These are phyloP conservation scores for Trichoderma sp. DNA, from an alignment of 2,329 filamentous ascomycete species.

Conservation along the genomic window DNA sequence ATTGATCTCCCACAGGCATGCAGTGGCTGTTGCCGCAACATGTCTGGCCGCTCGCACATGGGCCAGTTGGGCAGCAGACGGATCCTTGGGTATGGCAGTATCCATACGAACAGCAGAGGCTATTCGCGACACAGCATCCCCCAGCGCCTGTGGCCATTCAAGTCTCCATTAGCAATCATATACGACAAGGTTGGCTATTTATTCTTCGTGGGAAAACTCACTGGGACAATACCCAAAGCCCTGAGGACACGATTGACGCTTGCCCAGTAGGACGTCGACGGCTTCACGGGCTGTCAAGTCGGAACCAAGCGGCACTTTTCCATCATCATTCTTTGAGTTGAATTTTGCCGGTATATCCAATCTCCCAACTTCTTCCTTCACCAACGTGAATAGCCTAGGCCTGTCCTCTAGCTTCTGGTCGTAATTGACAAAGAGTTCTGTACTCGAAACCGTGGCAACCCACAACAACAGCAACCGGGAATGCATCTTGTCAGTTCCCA, in stretches of 20 bases:
- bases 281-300: not conserved
- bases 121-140: slow-evolving; percentile 23
- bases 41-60: slow-evolving; percentile 20
- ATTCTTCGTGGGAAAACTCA: not conserved
- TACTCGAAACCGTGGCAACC: not conserved
- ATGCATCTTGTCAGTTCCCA: not conserved
- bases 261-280: slow-evolving; percentile 20
- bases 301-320: not conserved
- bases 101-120: slow-evolving; percentile 26
- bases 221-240: slow-evolving; percentile 26
- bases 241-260: slow-evolving; percentile 21
- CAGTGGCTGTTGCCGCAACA: slow-evolving; percentile 27
- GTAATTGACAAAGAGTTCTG: slow-evolving; percentile 12
- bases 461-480: not conserved
- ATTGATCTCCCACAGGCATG: slow-evolving; percentile 23
- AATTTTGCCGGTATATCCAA: slow-evolving; percentile 13
- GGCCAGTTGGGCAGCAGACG: slow-evolving; percentile 25
- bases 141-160: slow-evolving; percentile 13
- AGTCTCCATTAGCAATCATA: not conserved
- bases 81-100: slow-evolving; percentile 24
- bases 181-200: rapidly evolving
- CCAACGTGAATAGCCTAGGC: slow-evolving; percentile 1
- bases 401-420: slow-evolving; percentile 20
- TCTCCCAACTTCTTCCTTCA: slow-evolving; percentile 15
- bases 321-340: not conserved